Conservation (phyloP, 164 flowering plant genomes). For the Aristolochia californica region DNA sequence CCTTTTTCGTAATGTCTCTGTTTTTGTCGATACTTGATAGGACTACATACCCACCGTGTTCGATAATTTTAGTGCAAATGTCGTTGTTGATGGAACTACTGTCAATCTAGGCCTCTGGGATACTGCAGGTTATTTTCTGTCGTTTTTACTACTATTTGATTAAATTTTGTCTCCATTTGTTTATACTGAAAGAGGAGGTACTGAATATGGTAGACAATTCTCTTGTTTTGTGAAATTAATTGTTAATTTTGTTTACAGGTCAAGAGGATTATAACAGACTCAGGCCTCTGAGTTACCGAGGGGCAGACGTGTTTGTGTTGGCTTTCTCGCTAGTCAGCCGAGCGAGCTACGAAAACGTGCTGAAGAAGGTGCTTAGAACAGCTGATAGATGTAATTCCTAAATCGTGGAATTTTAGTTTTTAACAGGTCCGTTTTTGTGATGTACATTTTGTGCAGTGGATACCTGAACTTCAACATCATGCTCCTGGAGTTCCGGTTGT, state of each 20-base stretch:
- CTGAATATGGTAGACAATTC: not conserved
- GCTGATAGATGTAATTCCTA: not conserved
- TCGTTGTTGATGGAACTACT: constrained; percentile 78
- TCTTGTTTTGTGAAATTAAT: not conserved
- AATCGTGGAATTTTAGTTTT: constrained; percentile 1
- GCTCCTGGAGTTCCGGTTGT: constrained; percentile 90
- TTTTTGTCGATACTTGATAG: constrained; percentile 11
- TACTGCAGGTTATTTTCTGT: constrained; percentile 64
- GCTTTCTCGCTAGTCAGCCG: constrained; percentile 92
- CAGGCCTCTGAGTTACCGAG: constrained; percentile 96
- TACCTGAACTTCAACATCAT: constrained; percentile 91
- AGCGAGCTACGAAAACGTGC: constrained; percentile 89
- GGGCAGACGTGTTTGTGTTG: constrained; percentile 88
- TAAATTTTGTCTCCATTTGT: not conserved
- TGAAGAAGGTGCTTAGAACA: constrained; percentile 60
- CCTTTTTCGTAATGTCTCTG: constrained; percentile 8
- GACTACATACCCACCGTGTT: constrained; percentile 92
- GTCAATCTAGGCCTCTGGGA: constrained; percentile 99
- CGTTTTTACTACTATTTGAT: not conserved
- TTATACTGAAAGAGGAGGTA: not conserved
- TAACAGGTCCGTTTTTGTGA: constrained; percentile 7
- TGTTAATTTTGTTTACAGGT: constrained; percentile 29
- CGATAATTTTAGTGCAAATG: constrained; percentile 98
- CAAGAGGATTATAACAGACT: constrained; percentile 96
- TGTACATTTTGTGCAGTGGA: constrained; percentile 57